Percentiles rank a stretch among this genome's conserved stretches.
These are phyloP conservation scores for Hypoxylon sp. DNA, from an alignment of 2,329 filamentous ascomycete genomes.

Conservation along the genomic window DNA sequence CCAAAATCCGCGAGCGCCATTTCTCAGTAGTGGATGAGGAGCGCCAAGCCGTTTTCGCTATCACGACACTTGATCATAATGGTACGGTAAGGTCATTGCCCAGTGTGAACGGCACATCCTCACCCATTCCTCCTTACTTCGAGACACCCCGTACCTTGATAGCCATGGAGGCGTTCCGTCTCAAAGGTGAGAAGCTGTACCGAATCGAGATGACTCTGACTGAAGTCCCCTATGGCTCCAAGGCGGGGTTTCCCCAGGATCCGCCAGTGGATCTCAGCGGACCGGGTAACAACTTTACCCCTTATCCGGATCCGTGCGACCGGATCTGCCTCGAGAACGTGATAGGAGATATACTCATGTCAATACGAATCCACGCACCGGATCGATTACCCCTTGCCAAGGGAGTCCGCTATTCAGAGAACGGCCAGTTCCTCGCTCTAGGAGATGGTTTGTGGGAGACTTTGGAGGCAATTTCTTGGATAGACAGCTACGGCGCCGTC, in stretches of 20 bases:
- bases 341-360: slow-evolving; percentile 37
- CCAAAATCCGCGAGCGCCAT: slow-evolving; percentile 44
- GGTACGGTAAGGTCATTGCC: slow-evolving; percentile 45
- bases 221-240: slow-evolving; percentile 46
- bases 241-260: slow-evolving; percentile 38
- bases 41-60: slow-evolving; percentile 44
- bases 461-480: slow-evolving; percentile 33
- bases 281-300: slow-evolving; percentile 33
- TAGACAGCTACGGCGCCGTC: slow-evolving; percentile 33
- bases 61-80: slow-evolving; percentile 47
- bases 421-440: slow-evolving; percentile 46
- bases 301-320: slow-evolving; percentile 34
- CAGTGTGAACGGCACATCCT: slow-evolving; percentile 44
- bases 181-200: slow-evolving; percentile 38
- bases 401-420: slow-evolving; percentile 44
- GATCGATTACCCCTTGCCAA: slow-evolving; percentile 39
- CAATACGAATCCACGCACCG: slow-evolving; percentile 39
- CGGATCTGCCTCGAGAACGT: slow-evolving; percentile 39
- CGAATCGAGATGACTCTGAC: slow-evolving; percentile 47
- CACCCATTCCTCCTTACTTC: slow-evolving; percentile 47
- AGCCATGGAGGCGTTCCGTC: slow-evolving; percentile 42
- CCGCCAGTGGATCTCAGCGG: slow-evolving; percentile 30
- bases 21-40: slow-evolving; percentile 47
- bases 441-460: slow-evolving; percentile 47
- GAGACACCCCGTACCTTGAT: slow-evolving; percentile 46